Percentiles rank a stretch among this genome's conserved stretches.
Conservation (phyloP, 2,329 filamentous ascomycete species). For the Phoma herbarum region DNA sequence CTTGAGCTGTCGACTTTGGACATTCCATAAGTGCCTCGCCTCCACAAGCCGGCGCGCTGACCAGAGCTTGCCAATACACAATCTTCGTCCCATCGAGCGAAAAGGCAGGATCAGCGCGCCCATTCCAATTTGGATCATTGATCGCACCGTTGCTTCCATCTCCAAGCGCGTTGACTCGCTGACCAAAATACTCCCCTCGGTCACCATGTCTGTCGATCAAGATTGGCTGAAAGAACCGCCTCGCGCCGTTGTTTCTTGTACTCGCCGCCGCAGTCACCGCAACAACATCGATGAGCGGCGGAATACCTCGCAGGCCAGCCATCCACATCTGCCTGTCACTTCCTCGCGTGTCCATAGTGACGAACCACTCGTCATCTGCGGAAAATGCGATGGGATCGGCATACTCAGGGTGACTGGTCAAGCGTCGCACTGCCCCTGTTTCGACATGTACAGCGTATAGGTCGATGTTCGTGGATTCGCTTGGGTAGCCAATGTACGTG, state of each 20-base stretch:
- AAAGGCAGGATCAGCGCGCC: not conserved
- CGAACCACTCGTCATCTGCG: not conserved
- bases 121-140: not conserved
- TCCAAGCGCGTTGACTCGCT: not conserved
- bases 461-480: not conserved
- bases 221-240: not conserved
- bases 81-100: not conserved
- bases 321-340: not conserved
- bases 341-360: not conserved
- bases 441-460: not conserved
- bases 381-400: not conserved
- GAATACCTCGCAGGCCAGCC: not conserved
- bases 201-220: not conserved
- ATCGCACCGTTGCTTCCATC: not conserved
- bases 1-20: not conserved
- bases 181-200: not conserved
- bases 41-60: not conserved
- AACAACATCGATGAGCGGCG: not conserved
- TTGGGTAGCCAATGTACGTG: not conserved
- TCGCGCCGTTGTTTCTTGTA: not conserved
- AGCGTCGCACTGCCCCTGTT: not conserved
- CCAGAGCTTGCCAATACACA: not conserved
- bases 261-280: not conserved
- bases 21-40: not conserved
- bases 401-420: not conserved